These are phyloP conservation scores for Globisporangium emineosum DNA, from an alignment of 352 stramenopile species.

Conservation along the genomic window DNA sequence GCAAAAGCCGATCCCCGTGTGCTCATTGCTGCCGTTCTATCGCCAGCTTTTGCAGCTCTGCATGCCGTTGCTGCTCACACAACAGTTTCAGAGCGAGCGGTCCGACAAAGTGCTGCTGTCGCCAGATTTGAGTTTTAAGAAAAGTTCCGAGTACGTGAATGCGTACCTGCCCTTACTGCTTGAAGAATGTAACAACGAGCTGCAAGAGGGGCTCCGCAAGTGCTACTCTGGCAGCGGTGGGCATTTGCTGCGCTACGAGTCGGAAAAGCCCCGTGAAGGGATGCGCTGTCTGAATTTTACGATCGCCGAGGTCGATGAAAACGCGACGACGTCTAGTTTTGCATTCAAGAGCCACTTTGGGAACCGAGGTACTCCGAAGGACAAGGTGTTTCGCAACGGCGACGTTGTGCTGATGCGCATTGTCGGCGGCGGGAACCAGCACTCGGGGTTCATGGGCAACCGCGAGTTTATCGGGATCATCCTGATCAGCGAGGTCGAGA, in stretches of 20 bases:
- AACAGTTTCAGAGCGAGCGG: slow-evolving; percentile 56
- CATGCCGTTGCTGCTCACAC: slow-evolving; percentile 69
- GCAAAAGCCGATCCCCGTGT: slow-evolving; percentile 64
- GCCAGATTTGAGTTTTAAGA: slow-evolving; percentile 61
- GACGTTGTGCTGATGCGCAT: slow-evolving; percentile 69
- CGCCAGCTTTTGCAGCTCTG: slow-evolving; percentile 71
- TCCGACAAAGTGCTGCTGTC: slow-evolving; percentile 47
- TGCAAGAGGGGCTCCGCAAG: slow-evolving; percentile 64
- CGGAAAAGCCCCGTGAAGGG: slow-evolving; percentile 73
- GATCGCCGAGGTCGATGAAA: slow-evolving; percentile 51
- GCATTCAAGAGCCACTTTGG: slow-evolving; percentile 21
- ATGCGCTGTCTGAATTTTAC: slow-evolving; percentile 81
- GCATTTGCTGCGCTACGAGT: slow-evolving; percentile 74
- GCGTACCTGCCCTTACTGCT: slow-evolving; percentile 79
- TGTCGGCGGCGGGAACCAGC: slow-evolving; percentile 21
- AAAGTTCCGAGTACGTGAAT: slow-evolving; percentile 68
- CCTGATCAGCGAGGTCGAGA: slow-evolving; percentile 72
- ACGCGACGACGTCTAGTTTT: slow-evolving; percentile 17
- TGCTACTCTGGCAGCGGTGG: slow-evolving; percentile 38
- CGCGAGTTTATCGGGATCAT: slow-evolving; percentile 73
- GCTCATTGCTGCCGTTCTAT: slow-evolving; percentile 82
- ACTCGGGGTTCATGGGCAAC: slow-evolving; percentile 37
- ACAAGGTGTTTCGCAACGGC: slow-evolving; percentile 78
- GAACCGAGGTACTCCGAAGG: slow-evolving; percentile 30
- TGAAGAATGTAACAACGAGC: slow-evolving; percentile 81